Evolutionary conservation across 257 asterid species (phyloP).

Genomic region (Asclepias syriaca): DNA sequence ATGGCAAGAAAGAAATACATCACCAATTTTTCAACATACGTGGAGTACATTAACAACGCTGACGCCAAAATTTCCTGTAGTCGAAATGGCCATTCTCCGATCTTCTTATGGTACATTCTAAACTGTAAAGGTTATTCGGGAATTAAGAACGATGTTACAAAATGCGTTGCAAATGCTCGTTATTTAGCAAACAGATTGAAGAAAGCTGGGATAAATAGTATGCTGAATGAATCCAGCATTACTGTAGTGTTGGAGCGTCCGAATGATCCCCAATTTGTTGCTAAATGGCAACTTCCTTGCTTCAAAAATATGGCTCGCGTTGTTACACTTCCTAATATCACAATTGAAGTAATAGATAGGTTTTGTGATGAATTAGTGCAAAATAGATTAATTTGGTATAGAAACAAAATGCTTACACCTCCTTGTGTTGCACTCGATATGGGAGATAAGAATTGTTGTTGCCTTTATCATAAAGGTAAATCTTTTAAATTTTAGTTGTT

Average conservation of each 20-base stretch:
- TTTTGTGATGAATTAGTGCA: neutral
- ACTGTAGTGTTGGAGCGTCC: slow-evolving; percentile 27
- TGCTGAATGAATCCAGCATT: slow-evolving; percentile 22
- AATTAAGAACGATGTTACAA: slow-evolving; percentile 10
- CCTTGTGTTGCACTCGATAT: slow-evolving; percentile 75
- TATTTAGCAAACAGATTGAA: slow-evolving; percentile 20
- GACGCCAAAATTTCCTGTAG: slow-evolving; percentile 29
- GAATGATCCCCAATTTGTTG: slow-evolving; percentile 16
- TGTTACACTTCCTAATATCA: slow-evolving; percentile 21
- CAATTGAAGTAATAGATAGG: slow-evolving; percentile 13
- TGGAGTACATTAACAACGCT: slow-evolving; percentile 17
- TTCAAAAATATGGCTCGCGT: slow-evolving; percentile 26
- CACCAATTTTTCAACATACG: slow-evolving; percentile 13
- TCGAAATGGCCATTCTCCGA: slow-evolving; percentile 23
- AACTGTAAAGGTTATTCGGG: slow-evolving; percentile 19
- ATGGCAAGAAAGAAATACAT: slow-evolving; percentile 17
- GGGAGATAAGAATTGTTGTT: slow-evolving; percentile 41
- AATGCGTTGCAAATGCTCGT: slow-evolving; percentile 18
- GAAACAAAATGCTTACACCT: slow-evolving; percentile 34
- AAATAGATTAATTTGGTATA: slow-evolving; percentile 54
- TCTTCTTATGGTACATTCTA: slow-evolving; percentile 25
- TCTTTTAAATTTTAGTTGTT: no score
- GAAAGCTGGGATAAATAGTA: slow-evolving; percentile 18
- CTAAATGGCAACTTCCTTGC: slow-evolving; percentile 28
- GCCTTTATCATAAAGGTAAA: no score